Percentiles rank a stretch among this genome's conserved stretches.
These are phyloP conservation scores for Huntiella bhutanensis DNA, from an alignment of 2,329 filamentous ascomycete species.

Conservation along the genomic window DNA sequence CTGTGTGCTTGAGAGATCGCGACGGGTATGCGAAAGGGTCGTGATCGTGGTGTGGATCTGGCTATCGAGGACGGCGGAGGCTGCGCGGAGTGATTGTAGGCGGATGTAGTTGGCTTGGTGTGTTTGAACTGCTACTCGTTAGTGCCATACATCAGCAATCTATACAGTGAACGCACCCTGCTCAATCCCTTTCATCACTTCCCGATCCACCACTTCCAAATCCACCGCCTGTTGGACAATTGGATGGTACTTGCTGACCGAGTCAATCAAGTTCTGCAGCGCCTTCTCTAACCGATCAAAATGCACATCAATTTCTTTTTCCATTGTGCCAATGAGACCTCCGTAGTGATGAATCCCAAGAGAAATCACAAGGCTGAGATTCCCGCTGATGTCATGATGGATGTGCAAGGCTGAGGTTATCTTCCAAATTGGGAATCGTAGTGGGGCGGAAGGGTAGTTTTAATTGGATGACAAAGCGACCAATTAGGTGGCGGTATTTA, in stretches of 20 bases:
- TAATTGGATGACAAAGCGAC: background rate
- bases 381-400: conserved; percentile 1
- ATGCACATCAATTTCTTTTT: conserved; percentile 39
- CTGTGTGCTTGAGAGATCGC: conserved; percentile 47
- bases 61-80: conserved; percentile 45
- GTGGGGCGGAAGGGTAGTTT: background rate
- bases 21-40: conserved; percentile 52
- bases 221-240: conserved; percentile 47
- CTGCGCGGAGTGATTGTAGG: conserved; percentile 48
- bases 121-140: conserved; percentile 35
- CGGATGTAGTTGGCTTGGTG: conserved; percentile 59
- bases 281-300: conserved; percentile 50
- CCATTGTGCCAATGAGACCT: conserved; percentile 45
- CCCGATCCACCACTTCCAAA: conserved; percentile 49
- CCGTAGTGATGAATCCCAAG: background rate
- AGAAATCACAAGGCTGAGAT: background rate
- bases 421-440: background rate
- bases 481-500: too few relatives aligned
- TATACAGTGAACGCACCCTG: conserved; percentile 27
- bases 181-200: conserved; percentile 46
- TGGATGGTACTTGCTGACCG: conserved; percentile 66
- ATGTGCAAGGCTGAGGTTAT: background rate
- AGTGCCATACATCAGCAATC: background rate
- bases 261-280: conserved; percentile 53
- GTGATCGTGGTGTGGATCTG: conserved; percentile 54